A percentile compares a stretch with the other conserved stretches of the same genome.
phyloP scores from a whole-genome alignment of 2,329 filamentous ascomycete genomes.

The Tothia fuscella region DNA sequence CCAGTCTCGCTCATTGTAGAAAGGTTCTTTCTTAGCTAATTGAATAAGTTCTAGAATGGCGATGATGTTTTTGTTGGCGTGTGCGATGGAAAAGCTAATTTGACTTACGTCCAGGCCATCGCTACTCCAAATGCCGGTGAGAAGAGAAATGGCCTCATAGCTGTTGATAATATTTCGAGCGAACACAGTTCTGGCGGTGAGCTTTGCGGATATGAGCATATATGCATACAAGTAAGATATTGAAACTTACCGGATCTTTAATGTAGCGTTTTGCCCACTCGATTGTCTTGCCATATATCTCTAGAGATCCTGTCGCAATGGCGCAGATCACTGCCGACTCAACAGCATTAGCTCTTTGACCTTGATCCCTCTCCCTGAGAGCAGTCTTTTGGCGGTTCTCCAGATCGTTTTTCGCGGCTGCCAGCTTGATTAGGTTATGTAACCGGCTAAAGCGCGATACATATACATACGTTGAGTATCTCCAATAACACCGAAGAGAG shows the following conservation, averaged over 20 bases:
- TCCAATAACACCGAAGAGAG: not conserved
- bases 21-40: conserved; percentile 22
- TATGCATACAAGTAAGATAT: no score
- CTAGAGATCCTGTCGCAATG: conserved; percentile 22
- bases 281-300: conserved; percentile 20
- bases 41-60: conserved; percentile 21
- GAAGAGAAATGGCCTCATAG: conserved; percentile 17
- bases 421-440: not conserved
- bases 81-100: conserved; percentile 13
- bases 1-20: conserved; percentile 17
- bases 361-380: conserved; percentile 14
- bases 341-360: conserved; percentile 20
- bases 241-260: conserved; percentile 20
- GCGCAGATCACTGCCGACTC: conserved; percentile 20
- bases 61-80: conserved; percentile 20
- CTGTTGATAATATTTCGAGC: conserved; percentile 13
- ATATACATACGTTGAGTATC: not conserved
- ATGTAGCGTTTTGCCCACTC: conserved; percentile 26
- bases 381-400: not conserved
- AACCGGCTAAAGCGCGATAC: not conserved
- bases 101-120: not conserved
- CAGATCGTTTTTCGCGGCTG: not conserved
- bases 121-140: conserved; percentile 15
- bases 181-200: conserved; percentile 19
- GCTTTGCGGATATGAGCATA: conserved; percentile 1